Evolutionary conservation across 257 asterid genomes (phyloP).

Genomic region (Nicotiana knightiana): DNA sequence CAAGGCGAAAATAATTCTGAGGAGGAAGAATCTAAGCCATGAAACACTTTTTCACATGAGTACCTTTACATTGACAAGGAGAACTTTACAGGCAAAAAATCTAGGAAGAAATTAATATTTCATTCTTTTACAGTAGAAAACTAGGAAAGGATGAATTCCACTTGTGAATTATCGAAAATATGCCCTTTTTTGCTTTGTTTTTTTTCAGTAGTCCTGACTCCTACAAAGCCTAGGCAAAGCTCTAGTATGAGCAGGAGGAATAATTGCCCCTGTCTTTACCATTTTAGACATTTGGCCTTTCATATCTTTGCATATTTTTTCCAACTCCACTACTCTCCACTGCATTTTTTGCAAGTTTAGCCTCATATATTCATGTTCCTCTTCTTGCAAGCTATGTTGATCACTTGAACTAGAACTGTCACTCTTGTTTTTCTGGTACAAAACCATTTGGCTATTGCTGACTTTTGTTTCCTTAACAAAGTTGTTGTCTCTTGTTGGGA

Average conservation of each 20-base stretch:
- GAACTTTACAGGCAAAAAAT: neutral
- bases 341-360: conserved; percentile 47
- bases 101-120: neutral
- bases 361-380: conserved; percentile 29
- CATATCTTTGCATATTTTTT: conserved; percentile 67
- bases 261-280: conserved; percentile 22
- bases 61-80: neutral
- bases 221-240: conserved; percentile 57
- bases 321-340: conserved; percentile 73
- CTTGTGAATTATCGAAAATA: neutral
- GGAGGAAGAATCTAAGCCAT: neutral
- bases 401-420: conserved; percentile 1
- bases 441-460: conserved; percentile 19
- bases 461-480: neutral
- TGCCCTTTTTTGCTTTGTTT: neutral
- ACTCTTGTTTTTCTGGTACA: conserved; percentile 23
- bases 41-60: neutral
- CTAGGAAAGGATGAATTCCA: neutral
- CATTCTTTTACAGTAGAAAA: neutral
- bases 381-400: neutral
- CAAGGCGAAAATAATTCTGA: neutral
- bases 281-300: conserved; percentile 64
- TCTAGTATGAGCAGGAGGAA: conserved; percentile 36
- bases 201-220: neutral
- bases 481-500: neutral